phyloP scores from a whole-genome alignment of 306 rosid genomes.

The Herpetospermum pedunculosum region DNA sequence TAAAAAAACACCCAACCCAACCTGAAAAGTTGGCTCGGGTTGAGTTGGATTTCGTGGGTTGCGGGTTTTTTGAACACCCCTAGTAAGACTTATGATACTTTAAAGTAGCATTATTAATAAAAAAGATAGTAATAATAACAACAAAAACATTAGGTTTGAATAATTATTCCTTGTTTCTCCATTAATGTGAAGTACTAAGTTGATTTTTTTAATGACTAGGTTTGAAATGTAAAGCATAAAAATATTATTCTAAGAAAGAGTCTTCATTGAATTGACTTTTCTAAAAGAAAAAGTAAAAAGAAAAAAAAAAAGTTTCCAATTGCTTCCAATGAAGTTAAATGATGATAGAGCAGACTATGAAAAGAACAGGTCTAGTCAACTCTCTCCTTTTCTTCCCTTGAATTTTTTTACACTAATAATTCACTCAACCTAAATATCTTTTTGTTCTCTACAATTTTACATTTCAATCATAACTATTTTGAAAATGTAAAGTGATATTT shows the following conservation, averaged over 20 bases:
- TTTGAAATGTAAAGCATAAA: not conserved
- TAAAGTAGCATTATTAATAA: too few species aligned
- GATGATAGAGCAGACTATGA: not conserved
- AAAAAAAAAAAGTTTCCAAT: not conserved
- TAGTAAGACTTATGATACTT: too few species aligned
- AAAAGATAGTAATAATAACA: too few species aligned
- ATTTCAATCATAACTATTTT: not conserved
- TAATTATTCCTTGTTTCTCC: not conserved
- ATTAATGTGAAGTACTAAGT: not conserved
- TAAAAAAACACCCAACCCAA: too few species aligned
- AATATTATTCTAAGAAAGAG: not conserved
- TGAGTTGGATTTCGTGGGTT: too few species aligned
- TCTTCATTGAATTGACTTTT: not conserved
- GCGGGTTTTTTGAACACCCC: too few species aligned
- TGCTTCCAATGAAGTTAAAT: not conserved
- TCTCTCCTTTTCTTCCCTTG: not conserved
- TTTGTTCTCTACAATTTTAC: not conserved
- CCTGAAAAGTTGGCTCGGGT: too few species aligned
- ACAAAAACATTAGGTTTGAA: too few species aligned
- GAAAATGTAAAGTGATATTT: too few species aligned
- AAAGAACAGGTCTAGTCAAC: not conserved
- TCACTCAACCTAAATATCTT: too few species aligned
- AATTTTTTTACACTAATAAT: not conserved
- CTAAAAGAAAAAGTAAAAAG: not conserved
- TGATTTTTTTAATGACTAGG: not conserved